These are phyloP conservation scores for Strobilomyces dryophilus DNA, from an alignment of 768 basidiomycete species.

Conservation along the genomic window DNA sequence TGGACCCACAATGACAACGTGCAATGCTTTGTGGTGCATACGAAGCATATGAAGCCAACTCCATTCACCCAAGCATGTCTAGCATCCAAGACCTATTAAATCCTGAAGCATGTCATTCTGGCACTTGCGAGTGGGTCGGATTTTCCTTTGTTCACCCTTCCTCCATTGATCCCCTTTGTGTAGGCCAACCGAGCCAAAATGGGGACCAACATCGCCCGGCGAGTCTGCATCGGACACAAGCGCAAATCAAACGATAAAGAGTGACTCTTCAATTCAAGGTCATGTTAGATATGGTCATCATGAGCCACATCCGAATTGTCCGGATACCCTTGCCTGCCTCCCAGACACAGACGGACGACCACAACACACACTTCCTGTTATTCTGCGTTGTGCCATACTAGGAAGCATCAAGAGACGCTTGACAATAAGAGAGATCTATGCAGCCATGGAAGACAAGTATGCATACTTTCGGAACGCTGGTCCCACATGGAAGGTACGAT, in stretches of 20 bases:
- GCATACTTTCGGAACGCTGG: slow-evolving; percentile 78
- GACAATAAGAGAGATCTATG: slow-evolving; percentile 83
- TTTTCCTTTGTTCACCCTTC: slow-evolving; percentile 4
- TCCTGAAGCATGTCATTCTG: slow-evolving; percentile 41
- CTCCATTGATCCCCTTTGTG: slow-evolving; percentile 26
- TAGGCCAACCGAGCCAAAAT: slow-evolving; percentile 27
- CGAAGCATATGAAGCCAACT: slow-evolving; percentile 10
- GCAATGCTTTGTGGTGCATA: slow-evolving; percentile 3
- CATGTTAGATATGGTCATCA: slow-evolving; percentile 40
- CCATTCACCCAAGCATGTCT: slow-evolving; percentile 41
- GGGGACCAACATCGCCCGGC: slow-evolving; percentile 29
- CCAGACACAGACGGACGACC: slow-evolving; percentile 77
- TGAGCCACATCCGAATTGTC: slow-evolving; percentile 69
- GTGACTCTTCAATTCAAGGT: slow-evolving; percentile 17
- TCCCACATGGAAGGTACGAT: slow-evolving; percentile 75
- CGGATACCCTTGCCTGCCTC: slow-evolving; percentile 71
- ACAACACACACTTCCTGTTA: slow-evolving; percentile 81
- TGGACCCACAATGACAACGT: slow-evolving; percentile 33
- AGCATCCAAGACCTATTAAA: slow-evolving; percentile 55
- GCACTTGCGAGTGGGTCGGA: slow-evolving; percentile 39
- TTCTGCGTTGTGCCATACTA: slow-evolving; percentile 79
- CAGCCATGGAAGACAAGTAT: slow-evolving; percentile 83
- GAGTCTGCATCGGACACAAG: slow-evolving; percentile 34
- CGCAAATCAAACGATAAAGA: slow-evolving; percentile 25
- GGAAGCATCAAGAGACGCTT: slow-evolving; percentile 71